Base-by-base conservation (phyloP, 495 filamentous ascomycete genomes). In the Aspergillus olivimuriae region DNA sequence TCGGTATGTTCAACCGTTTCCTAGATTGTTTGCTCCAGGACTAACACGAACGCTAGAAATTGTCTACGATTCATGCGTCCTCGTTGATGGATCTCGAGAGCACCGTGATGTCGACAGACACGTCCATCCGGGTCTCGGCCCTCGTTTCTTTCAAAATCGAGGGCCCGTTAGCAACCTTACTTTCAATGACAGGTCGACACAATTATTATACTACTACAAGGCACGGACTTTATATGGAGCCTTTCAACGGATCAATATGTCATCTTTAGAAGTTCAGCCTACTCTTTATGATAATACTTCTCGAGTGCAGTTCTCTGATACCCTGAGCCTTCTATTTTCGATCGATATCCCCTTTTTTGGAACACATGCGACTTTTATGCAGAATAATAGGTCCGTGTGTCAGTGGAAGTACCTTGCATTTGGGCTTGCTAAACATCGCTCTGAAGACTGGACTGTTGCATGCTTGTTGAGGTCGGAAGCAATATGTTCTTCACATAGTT, bases 281-380 rank as follows among this genome's bases (percentile, higher is more conserved):
- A 58, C 16, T 5, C 14, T 57, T 7, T 52, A 52, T 26, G 40
- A 48, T 6, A 72, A 72, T 38, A 43, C 47, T 14, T 62, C 54
- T 28, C 48, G 28, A 14, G 63, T 68, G 5, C 39, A 32, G 39
- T 63, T 61, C 21, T 56, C 58, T 2, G 34, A 48, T 12, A 43
- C 36, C 2, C 45, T 63, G 15, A 52, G 43, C 8, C 61, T 72
- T 17, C 48, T 48, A 11, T 73, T 71, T 42, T 60, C 64, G 2
- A 69, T 73, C 18, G 65, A 41, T 2, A 60, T 71, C 15, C 69
- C 69, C 0, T 73, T 73, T 44, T 71, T 58, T 47, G 57, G 49
- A 20, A 65, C 60, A 9, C 69, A 72, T 43, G 37, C 59, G 2
- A 44, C 48, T 14, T 18, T 33, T 2, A 15, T 41, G 19, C 32